phyloP scores from a whole-genome alignment of 352 stramenopile genomes.

The Aphanomyces euteiches region DNA sequence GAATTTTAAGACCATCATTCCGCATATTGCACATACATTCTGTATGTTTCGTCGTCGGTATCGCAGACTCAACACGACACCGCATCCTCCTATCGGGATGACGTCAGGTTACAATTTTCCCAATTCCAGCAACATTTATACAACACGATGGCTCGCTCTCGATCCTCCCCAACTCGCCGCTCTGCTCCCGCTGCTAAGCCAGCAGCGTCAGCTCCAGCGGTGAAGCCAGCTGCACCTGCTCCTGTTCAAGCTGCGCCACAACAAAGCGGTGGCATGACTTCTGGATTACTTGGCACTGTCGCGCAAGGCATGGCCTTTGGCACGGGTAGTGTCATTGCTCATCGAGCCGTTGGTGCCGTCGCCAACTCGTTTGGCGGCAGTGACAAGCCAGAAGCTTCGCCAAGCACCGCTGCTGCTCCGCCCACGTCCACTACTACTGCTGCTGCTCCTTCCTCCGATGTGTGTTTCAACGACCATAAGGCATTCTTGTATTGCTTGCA shows the following conservation, averaged over 20 bases:
- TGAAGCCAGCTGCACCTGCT: slow-evolving; percentile 42
- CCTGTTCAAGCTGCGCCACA: slow-evolving; percentile 35
- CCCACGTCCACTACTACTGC: slow-evolving; percentile 1
- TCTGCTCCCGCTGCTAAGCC: slow-evolving; percentile 25
- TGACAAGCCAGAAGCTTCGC: slow-evolving; percentile 28
- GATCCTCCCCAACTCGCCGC: slow-evolving; percentile 39
- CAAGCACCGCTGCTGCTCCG: background rate
- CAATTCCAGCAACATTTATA: background rate
- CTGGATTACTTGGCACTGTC: slow-evolving; percentile 92
- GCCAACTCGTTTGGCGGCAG: slow-evolving; percentile 55
- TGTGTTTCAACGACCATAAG: slow-evolving; percentile 63
- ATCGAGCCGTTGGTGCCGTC: slow-evolving; percentile 73
- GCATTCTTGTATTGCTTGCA: slow-evolving; percentile 80
- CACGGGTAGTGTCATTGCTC: slow-evolving; percentile 93
- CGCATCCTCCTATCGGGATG: background rate
- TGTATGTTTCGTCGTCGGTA: slow-evolving; percentile 5
- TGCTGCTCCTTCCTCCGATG: slow-evolving; percentile 26
- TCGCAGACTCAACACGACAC: slow-evolving; percentile 2
- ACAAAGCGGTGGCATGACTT: slow-evolving; percentile 73
- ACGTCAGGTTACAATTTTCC: slow-evolving; percentile 2
- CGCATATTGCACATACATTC: background rate
- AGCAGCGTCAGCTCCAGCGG: slow-evolving; percentile 48
- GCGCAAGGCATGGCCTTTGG: slow-evolving; percentile 96
- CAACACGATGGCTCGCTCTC: slow-evolving; percentile 58
- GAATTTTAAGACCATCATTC: slow-evolving; percentile 1